Conservation (phyloP, 345 rosid genomes). For the Salix viminalis region DNA sequence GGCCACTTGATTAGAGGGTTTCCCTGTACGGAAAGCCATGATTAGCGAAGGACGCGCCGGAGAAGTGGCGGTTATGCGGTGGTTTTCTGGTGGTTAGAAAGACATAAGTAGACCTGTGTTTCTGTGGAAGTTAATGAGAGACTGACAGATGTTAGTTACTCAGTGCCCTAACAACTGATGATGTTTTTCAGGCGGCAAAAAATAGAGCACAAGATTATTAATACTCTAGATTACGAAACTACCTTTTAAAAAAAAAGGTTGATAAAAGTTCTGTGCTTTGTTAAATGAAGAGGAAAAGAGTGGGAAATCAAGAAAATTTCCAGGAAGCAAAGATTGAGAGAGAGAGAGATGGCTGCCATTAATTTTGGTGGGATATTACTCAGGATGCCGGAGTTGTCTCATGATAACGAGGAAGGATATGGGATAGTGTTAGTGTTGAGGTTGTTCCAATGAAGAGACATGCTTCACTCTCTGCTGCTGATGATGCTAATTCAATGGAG, state of each 20-base stretch:
- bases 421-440: not conserved
- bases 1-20: constrained; percentile 40
- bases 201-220: not conserved
- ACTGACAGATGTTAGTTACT: not conserved
- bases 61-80: not conserved
- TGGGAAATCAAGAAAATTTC: not conserved
- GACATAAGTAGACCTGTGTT: not conserved
- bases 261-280: not conserved
- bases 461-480: constrained; percentile 15
- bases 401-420: constrained; percentile 1
- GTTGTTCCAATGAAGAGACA: constrained; percentile 12
- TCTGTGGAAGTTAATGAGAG: not conserved
- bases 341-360: constrained; percentile 38
- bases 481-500: constrained; percentile 30
- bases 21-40: constrained; percentile 28
- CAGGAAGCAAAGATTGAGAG: not conserved
- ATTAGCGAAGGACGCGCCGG: constrained; percentile 20
- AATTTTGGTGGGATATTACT: constrained; percentile 18
- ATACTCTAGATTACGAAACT: not conserved
- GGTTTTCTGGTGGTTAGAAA: not conserved
- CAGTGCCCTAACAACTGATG: not conserved
- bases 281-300: not conserved
- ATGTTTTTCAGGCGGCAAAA: constrained; percentile 13
- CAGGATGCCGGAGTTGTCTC: constrained; percentile 18
- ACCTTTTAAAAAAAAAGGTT: not conserved